Evolutionary conservation across 2,329 filamentous ascomycete genomes (phyloP), one percentile per base, ranked within the genome.

Genomic region (Calcarisporium arbuscula): DNA sequence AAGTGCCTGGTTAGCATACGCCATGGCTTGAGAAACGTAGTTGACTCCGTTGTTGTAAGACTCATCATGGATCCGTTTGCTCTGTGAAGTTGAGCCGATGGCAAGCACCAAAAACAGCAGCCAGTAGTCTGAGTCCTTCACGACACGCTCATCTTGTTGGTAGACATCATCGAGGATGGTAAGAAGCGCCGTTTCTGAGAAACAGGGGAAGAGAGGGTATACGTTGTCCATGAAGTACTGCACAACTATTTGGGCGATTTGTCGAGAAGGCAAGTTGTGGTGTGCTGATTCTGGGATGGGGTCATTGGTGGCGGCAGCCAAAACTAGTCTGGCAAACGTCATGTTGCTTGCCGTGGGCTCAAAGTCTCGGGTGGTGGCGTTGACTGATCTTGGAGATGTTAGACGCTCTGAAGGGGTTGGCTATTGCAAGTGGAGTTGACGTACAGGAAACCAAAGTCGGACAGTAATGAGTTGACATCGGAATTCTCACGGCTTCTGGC

Each of bases 321-420:
- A 65, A 17, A 95, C 83, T 15, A 96, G 72, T 22, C 86, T 81
- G 18, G 88, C 86, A 68, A 95, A 95, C 1, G 88, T 95, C 74
- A 95, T 94, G 50, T 86, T 87, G 40, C 79, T 83, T 19, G 84
- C 80, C 38, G 89, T 87, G 8, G 87, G 83, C 56, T 94, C 87
- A 53, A 95, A 95, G 58, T 96, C 92, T 52, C 88, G 76, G 2
- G 89, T 90, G 0, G 89, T 95, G 19, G 92, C 89, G 64, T 95
- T 94, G 52, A 98, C 86, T 5, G 90, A 87, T 36, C 87, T 92
- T n/a, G 49, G 29, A 10, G 19, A 30, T 21, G 34, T 37, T 11
- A 18, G n/a, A n/a, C n/a, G n/a, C 12, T 11, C 16, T 17, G 27
- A 5, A 19, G 12, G 30, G 28, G 30, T 47, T 9, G 15, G 25